phyloP scores from a whole-genome alignment of 495 filamentous ascomycete species.

The Niebla homalea region DNA sequence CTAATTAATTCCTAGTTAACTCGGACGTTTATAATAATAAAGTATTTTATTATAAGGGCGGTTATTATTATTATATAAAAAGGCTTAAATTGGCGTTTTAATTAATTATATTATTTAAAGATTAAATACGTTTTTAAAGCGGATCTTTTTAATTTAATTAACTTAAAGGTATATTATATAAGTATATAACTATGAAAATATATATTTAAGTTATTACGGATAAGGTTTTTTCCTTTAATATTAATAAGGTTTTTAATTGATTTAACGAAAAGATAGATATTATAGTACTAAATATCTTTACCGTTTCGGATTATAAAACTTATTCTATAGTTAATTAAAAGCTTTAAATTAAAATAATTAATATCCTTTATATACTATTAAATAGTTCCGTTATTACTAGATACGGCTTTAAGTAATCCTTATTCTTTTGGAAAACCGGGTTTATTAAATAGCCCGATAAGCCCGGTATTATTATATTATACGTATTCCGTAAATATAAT shows the following conservation, averaged over 20 bases:
- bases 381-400: too few relatives aligned
- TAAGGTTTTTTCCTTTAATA: neutral
- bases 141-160: neutral
- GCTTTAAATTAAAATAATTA: neutral
- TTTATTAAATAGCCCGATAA: too few relatives aligned
- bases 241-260: neutral
- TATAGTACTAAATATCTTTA: neutral
- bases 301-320: neutral
- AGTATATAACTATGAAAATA: neutral
- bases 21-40: neutral
- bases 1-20: neutral
- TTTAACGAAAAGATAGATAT: constrained; percentile 8
- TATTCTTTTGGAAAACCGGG: too few relatives aligned
- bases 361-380: neutral
- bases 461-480: too few relatives aligned
- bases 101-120: neutral
- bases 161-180: neutral
- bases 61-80: neutral
- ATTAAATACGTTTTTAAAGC: neutral
- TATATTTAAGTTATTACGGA: neutral
- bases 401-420: too few relatives aligned
- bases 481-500: too few relatives aligned
- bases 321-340: neutral
- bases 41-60: neutral
- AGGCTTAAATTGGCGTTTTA: neutral